phyloP scores from a whole-genome alignment of 768 basidiomycete species.

The Stropharia rugosoannulata region DNA sequence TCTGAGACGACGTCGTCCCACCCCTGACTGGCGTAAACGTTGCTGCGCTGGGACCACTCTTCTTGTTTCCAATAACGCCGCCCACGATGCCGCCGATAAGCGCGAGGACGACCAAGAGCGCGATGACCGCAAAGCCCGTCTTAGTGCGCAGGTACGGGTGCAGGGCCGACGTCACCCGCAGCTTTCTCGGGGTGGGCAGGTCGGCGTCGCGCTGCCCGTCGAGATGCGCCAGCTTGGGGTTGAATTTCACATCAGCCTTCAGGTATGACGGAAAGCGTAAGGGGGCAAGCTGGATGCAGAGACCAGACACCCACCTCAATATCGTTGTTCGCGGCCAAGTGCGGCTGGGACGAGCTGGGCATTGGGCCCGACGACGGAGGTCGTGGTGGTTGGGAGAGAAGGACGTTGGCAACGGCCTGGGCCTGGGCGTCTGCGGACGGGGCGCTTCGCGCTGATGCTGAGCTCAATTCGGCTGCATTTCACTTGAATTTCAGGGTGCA shows the following conservation, averaged over 20 bases:
- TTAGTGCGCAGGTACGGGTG: constrained; percentile 24
- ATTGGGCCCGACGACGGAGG: background rate
- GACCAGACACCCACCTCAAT: constrained; percentile 12
- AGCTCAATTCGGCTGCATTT: background rate
- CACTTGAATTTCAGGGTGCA: background rate
- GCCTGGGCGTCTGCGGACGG: background rate
- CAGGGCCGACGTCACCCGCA: constrained; percentile 17
- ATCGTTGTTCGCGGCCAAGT: constrained; percentile 3
- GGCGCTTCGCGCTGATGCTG: background rate
- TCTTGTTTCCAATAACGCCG: constrained; percentile 20
- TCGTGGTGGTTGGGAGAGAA: background rate
- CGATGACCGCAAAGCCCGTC: constrained; percentile 13
- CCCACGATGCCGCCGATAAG: constrained; percentile 24
- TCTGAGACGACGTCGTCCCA: background rate
- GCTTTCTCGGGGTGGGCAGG: constrained; percentile 3
- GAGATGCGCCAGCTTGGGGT: background rate
- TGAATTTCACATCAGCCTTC: constrained; percentile 6
- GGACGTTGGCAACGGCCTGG: background rate
- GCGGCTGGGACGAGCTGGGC: background rate
- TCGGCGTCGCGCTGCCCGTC: background rate
- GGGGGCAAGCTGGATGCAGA: background rate
- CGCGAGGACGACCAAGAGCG: constrained; percentile 13
- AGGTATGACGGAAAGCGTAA: background rate
- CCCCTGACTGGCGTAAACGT: background rate
- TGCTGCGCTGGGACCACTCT: background rate